Evolutionary conservation across 208 protist species (phyloP).

Genomic region (Leishmania turanica): DNA sequence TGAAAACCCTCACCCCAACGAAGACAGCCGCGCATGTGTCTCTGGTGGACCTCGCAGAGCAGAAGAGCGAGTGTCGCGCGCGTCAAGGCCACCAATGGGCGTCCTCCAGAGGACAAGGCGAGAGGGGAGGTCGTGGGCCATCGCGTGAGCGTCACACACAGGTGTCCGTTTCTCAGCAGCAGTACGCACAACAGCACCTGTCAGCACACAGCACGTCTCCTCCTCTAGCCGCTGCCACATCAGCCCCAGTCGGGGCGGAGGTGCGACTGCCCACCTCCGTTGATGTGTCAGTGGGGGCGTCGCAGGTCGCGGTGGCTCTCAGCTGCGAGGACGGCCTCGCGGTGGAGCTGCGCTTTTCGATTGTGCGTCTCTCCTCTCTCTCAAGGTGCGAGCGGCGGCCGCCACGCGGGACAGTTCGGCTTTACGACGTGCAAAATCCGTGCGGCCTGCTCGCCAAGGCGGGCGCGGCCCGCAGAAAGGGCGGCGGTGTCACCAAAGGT

Average conservation of each 20-base stretch:
- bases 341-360: slow-evolving; percentile 60
- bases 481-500: background rate
- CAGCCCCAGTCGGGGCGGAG: background rate
- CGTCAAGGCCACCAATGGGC: background rate
- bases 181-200: background rate
- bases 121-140: background rate
- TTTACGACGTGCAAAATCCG: slow-evolving; percentile 19
- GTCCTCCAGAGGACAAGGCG: background rate
- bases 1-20: background rate
- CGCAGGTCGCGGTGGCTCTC: slow-evolving; percentile 44
- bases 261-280: slow-evolving; percentile 58
- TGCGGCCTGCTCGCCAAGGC: background rate
- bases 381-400: slow-evolving; percentile 12
- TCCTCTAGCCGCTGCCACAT: background rate
- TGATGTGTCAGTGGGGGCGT: slow-evolving; percentile 58
- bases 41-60: slow-evolving; percentile 3
- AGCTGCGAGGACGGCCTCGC: slow-evolving; percentile 75
- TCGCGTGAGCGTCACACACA: too few relatives aligned
- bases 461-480: too few relatives aligned
- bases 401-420: slow-evolving; percentile 8
- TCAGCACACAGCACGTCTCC: background rate
- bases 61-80: background rate
- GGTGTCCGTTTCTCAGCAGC: background rate
- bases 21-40: slow-evolving; percentile 2
- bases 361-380: slow-evolving; percentile 20